phyloP scores from a whole-genome alignment of 2,329 filamentous ascomycete genomes.

The Stagonosporopsis rhizophila region DNA sequence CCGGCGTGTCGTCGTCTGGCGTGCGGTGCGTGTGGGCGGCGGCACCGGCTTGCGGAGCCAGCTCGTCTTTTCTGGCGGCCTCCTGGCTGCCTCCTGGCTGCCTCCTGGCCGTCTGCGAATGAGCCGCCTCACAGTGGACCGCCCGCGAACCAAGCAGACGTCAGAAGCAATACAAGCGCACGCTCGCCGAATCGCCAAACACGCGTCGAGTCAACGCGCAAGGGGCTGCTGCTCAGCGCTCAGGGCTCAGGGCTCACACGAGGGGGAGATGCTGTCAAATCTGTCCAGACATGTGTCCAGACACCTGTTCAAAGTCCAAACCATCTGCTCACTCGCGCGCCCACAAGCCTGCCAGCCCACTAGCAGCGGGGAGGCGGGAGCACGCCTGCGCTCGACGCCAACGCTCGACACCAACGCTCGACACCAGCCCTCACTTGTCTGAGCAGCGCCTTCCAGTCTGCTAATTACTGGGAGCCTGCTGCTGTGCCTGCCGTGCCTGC shows the following conservation, averaged over 20 bases:
- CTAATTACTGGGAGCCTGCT: too few species aligned
- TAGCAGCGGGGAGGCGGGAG: constrained; percentile 18
- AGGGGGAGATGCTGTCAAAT: constrained; percentile 1
- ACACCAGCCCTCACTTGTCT: constrained; percentile 7
- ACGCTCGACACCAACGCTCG: not conserved
- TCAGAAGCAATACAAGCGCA: constrained; percentile 19
- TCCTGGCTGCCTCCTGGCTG: constrained; percentile 4
- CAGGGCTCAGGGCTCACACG: too few species aligned
- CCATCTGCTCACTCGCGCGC: constrained; percentile 2
- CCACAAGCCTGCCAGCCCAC: not conserved
- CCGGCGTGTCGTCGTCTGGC: constrained; percentile 28
- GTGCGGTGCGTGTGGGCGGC: constrained; percentile 18
- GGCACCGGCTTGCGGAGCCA: constrained; percentile 31
- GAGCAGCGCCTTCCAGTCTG: constrained; percentile 6
- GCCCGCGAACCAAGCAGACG: constrained; percentile 27
- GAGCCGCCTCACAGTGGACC: constrained; percentile 24
- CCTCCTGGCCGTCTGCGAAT: constrained; percentile 4
- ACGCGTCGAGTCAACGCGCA: constrained; percentile 19
- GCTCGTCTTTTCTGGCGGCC: constrained; percentile 28
- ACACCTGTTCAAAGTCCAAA: too few species aligned
- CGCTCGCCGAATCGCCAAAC: constrained; percentile 11
- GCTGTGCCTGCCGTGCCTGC: too few species aligned
- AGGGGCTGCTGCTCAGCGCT: constrained; percentile 2
- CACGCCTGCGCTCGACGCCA: not conserved
- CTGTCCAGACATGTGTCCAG: not conserved